These are phyloP conservation scores for Eimeria sp. DNA, from an alignment of 169 alveolate genomes.

Conservation along the genomic window DNA sequence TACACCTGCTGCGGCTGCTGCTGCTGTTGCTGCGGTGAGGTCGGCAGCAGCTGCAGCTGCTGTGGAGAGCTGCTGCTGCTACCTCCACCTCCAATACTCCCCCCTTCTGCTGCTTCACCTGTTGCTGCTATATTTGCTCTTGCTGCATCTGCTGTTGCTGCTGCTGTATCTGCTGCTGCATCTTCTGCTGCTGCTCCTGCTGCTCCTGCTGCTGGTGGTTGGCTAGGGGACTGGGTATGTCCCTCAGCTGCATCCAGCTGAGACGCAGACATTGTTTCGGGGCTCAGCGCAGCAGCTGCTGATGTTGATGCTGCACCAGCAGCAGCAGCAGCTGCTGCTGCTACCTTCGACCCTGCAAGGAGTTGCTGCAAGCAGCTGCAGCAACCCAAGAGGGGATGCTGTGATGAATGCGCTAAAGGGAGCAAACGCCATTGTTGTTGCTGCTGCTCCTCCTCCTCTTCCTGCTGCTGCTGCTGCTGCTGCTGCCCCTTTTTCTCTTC, in stretches of 20 bases:
- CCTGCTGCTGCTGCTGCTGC: slow-evolving; percentile 42
- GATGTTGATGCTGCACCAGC: background rate
- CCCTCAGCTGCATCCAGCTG: background rate
- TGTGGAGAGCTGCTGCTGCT: background rate
- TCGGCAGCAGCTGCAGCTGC: slow-evolving; percentile 6
- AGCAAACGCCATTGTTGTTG: slow-evolving; percentile 25
- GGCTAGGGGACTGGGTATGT: too few relatives aligned
- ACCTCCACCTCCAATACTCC: too few relatives aligned
- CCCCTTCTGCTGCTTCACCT: background rate
- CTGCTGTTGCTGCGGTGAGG: slow-evolving; percentile 6
- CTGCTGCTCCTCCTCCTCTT: slow-evolving; percentile 4
- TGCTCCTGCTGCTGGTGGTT: background rate
- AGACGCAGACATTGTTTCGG: background rate
- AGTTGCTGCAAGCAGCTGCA: slow-evolving; percentile 36
- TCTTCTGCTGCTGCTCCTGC: slow-evolving; percentile 24
- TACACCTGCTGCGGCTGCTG: slow-evolving; percentile 73
- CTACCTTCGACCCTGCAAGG: background rate
- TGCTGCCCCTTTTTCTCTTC: background rate
- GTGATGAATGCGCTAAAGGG: background rate
- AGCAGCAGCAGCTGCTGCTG: slow-evolving; percentile 37
- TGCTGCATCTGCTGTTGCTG: background rate
- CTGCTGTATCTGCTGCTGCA: background rate
- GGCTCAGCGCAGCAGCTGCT: background rate
- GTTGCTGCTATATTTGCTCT: background rate
- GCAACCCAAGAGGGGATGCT: background rate